A percentile compares a stretch with the other conserved stretches of the same genome.
Evolutionary conservation across 805 yeast species (phyloP).

Genomic region (Saccharomyces paradoxus): DNA sequence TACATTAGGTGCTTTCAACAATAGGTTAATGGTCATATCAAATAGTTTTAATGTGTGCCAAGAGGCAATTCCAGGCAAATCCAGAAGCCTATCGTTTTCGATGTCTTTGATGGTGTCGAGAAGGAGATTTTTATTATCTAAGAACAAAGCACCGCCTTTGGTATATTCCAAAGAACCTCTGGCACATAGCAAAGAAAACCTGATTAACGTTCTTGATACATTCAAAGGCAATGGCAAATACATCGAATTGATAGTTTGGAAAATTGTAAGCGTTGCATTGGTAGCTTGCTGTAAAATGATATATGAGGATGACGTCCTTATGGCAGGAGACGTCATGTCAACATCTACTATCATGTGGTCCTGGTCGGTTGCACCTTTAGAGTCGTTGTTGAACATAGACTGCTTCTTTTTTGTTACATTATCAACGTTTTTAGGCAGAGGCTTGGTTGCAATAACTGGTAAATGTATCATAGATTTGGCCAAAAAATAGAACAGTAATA

Average conservation of each 20-base stretch:
- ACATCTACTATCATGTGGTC: neutral
- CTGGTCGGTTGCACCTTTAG: constrained; percentile 9
- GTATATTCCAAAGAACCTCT: constrained; percentile 75
- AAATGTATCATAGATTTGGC: constrained; percentile 57
- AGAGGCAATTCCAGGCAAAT: constrained; percentile 55
- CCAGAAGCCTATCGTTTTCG: constrained; percentile 42
- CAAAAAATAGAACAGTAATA: constrained; percentile 52
- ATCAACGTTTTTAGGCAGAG: constrained; percentile 20
- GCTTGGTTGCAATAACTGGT: constrained; percentile 47
- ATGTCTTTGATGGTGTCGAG: constrained; percentile 42
- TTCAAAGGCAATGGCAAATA: constrained; percentile 59
- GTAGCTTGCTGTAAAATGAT: constrained; percentile 64
- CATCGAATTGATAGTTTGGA: constrained; percentile 36
- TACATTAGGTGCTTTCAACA: constrained; percentile 46
- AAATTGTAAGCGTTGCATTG: constrained; percentile 47
- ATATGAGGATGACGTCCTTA: constrained; percentile 45
- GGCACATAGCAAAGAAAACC: constrained; percentile 58
- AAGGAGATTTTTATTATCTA: constrained; percentile 55
- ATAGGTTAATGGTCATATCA: constrained; percentile 52
- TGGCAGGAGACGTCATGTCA: constrained; percentile 3
- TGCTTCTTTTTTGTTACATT: constrained; percentile 10
- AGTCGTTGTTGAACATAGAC: neutral
- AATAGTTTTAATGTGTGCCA: constrained; percentile 46
- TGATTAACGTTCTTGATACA: constrained; percentile 51
- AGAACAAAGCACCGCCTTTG: constrained; percentile 72